phyloP scores from a whole-genome alignment of 2,329 filamentous ascomycete species.

The Rutstroemia sp. region DNA sequence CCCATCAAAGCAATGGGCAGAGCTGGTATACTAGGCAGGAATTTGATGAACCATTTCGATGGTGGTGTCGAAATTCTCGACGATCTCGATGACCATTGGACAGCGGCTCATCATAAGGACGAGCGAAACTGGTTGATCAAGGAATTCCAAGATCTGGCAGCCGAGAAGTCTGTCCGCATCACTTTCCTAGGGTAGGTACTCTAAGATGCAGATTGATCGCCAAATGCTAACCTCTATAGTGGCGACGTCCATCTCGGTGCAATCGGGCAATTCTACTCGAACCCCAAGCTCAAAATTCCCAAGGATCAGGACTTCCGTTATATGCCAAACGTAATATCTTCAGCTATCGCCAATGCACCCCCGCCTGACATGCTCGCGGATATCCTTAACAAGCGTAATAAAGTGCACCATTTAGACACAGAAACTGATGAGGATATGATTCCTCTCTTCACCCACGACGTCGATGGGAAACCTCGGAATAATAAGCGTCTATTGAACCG shows the following conservation, averaged over 20 bases:
- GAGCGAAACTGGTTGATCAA: constrained; percentile 83
- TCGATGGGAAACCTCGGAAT: constrained; percentile 82
- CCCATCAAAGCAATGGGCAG: constrained; percentile 84
- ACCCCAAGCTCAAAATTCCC: constrained; percentile 68
- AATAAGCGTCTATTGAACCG: constrained; percentile 85
- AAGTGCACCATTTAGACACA: constrained; percentile 61
- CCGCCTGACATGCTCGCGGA: constrained; percentile 84
- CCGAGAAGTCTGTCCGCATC: constrained; percentile 83
- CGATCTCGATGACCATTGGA: constrained; percentile 95
- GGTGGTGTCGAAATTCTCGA: constrained; percentile 87
- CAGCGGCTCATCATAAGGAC: constrained; percentile 85
- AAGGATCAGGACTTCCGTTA: constrained; percentile 94
- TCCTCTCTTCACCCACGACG: constrained; percentile 80
- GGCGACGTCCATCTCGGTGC: constrained; percentile 92
- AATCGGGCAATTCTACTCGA: constrained; percentile 91
- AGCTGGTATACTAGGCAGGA: constrained; percentile 67
- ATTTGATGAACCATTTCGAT: constrained; percentile 81
- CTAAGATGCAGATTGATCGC: background rate
- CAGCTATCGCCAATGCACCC: constrained; percentile 88
- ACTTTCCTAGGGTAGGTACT: constrained; percentile 67
- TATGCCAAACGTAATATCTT: constrained; percentile 93
- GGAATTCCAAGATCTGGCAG: constrained; percentile 87
- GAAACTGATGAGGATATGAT: constrained; percentile 95
- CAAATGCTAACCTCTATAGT: constrained; percentile 36
- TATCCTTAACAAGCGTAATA: constrained; percentile 89